Evolutionary conservation across 768 basidiomycete genomes (phyloP).

Genomic region (Lactarius evosmus): DNA sequence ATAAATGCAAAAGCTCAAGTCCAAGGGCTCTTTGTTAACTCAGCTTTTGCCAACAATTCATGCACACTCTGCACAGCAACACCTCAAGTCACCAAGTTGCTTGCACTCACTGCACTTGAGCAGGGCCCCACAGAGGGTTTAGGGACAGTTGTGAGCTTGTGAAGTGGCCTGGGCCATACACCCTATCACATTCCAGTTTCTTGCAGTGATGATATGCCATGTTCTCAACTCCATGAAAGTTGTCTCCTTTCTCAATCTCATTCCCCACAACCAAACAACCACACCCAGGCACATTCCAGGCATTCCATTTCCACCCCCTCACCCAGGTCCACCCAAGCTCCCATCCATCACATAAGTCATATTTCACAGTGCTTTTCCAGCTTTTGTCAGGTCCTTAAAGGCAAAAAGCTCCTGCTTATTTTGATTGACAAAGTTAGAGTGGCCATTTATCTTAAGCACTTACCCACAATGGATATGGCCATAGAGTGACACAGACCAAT

Average conservation of each 20-base stretch:
- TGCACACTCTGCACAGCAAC: constrained; percentile 61
- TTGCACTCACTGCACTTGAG: constrained; percentile 59
- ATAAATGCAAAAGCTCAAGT: constrained; percentile 55
- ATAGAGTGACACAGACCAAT: constrained; percentile 1
- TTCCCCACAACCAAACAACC: constrained; percentile 5
- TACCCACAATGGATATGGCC: not conserved
- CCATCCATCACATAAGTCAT: constrained; percentile 13
- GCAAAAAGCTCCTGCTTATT: constrained; percentile 16
- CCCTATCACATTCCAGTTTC: too few species aligned
- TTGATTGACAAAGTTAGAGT: constrained; percentile 9
- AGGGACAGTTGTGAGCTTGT: too few species aligned
- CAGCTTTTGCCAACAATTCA: constrained; percentile 49
- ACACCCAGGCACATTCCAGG: not conserved
- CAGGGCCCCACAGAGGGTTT: constrained; percentile 57
- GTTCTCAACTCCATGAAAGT: constrained; percentile 19
- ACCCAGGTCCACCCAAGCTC: not conserved
- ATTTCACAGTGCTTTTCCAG: constrained; percentile 7
- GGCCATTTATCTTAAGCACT: constrained; percentile 22
- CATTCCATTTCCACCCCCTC: not conserved
- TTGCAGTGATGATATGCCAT: too few species aligned
- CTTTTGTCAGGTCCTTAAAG: constrained; percentile 19
- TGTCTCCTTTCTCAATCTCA: constrained; percentile 14
- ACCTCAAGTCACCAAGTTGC: constrained; percentile 61
- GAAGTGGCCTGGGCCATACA: too few species aligned
- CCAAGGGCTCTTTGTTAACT: constrained; percentile 50